These are phyloP conservation scores for Hypomontagnella submonticulosa DNA, from an alignment of 495 filamentous ascomycete species.

Conservation along the genomic window DNA sequence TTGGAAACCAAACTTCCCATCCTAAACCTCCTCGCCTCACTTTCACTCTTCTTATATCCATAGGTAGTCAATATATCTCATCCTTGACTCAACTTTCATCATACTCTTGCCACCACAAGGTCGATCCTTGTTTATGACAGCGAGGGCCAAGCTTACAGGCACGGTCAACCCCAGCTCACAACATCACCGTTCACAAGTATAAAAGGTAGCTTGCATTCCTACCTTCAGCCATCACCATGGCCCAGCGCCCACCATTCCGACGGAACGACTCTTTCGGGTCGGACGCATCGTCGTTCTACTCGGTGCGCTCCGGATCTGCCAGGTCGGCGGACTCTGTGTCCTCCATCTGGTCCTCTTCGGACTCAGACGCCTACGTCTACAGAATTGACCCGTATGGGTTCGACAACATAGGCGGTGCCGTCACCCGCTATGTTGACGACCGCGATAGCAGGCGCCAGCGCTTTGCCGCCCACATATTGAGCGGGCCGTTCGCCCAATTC, in stretches of 20 bases:
- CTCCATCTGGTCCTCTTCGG: slow-evolving; percentile 46
- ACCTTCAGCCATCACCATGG: slow-evolving; percentile 16
- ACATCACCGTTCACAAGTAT: slow-evolving; percentile 1
- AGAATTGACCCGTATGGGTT: slow-evolving; percentile 42
- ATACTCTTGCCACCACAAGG: slow-evolving; percentile 26
- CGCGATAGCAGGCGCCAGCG: slow-evolving; percentile 38
- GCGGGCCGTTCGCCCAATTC: slow-evolving; percentile 46
- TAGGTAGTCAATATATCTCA: slow-evolving; percentile 1
- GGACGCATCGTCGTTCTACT: slow-evolving; percentile 44
- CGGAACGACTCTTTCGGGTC: slow-evolving; percentile 31
- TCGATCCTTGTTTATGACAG: slow-evolving; percentile 16
- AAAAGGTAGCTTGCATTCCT: slow-evolving; percentile 18
- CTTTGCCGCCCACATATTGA: slow-evolving; percentile 43
- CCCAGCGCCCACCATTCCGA: slow-evolving; percentile 26
- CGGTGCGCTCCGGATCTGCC: slow-evolving; percentile 17
- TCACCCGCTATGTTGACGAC: slow-evolving; percentile 44
- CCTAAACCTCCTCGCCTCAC: slow-evolving; percentile 29
- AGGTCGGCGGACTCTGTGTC: slow-evolving; percentile 34
- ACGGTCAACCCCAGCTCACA: slow-evolving; percentile 3
- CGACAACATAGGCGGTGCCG: slow-evolving; percentile 45
- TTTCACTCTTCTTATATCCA: slow-evolving; percentile 9
- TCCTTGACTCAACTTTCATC: slow-evolving; percentile 14
- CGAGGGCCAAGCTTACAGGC: slow-evolving; percentile 18
- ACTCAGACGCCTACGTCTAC: slow-evolving; percentile 46
- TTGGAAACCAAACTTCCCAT: slow-evolving; percentile 13